Evolutionary conservation across 495 filamentous ascomycete genomes (phyloP).

Genomic region (Penicillium odoratum): DNA sequence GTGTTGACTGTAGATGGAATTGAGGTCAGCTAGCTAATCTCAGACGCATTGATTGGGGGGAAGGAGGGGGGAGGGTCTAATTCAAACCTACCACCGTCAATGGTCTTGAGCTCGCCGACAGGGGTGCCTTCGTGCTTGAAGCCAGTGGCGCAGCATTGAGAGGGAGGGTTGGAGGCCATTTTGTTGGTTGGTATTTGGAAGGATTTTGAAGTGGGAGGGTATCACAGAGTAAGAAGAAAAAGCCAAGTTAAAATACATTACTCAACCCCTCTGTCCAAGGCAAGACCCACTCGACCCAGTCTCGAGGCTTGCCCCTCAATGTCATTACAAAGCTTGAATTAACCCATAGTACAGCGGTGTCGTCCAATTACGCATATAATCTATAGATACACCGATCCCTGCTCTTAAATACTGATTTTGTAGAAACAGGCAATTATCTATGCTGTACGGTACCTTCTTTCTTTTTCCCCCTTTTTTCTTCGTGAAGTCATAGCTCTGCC

Average conservation of each 20-base stretch:
- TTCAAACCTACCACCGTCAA: conserved; percentile 37
- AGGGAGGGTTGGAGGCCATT: conserved; percentile 61
- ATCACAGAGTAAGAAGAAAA: background rate
- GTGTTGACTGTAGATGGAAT: conserved; percentile 32
- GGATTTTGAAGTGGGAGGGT: background rate
- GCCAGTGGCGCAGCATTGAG: conserved; percentile 57
- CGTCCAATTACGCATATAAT: background rate
- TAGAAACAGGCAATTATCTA: background rate
- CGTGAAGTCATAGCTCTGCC: background rate
- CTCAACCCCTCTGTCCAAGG: background rate
- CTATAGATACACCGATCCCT: background rate
- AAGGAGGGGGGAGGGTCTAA: background rate
- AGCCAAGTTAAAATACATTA: background rate
- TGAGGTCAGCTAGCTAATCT: conserved; percentile 1
- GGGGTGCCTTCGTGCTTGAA: conserved; percentile 50
- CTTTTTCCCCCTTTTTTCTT: background rate
- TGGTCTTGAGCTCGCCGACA: conserved; percentile 41
- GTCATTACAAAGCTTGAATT: background rate
- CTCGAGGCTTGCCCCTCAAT: background rate
- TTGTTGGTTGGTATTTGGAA: conserved; percentile 15
- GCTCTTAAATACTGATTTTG: background rate
- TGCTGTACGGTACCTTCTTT: background rate
- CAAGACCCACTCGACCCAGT: background rate
- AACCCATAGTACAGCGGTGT: background rate
- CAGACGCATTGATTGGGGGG: too few species aligned